Evolutionary conservation across 2,329 filamentous ascomycete species (phyloP).

Genomic region (Arthrobotrys conoides): DNA sequence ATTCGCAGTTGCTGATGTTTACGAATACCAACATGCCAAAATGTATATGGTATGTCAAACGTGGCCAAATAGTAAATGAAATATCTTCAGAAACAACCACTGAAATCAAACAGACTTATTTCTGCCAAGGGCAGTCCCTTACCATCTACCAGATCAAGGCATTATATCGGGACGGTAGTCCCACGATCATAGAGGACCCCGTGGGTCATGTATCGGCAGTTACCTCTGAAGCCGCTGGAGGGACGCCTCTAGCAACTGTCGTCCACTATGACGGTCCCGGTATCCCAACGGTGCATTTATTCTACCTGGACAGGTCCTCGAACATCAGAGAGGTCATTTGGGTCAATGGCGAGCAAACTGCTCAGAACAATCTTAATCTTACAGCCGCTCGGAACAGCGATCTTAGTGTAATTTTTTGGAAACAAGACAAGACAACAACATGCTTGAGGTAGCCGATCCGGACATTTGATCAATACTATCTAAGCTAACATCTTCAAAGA

Average conservation of each 20-base stretch:
- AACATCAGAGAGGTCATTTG: slow-evolving; percentile 9
- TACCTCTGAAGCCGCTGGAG: background rate
- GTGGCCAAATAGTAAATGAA: too few relatives aligned
- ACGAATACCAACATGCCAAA: slow-evolving; percentile 37
- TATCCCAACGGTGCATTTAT: slow-evolving; percentile 18
- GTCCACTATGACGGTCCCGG: slow-evolving; percentile 32
- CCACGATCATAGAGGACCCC: slow-evolving; percentile 2
- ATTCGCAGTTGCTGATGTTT: slow-evolving; percentile 32
- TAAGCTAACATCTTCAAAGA: background rate
- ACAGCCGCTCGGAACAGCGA: background rate
- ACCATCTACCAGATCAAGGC: slow-evolving; percentile 21
- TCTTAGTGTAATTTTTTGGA: slow-evolving; percentile 4
- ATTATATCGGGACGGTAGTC: slow-evolving; percentile 15
- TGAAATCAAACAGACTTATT: slow-evolving; percentile 1
- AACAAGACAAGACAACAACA: background rate
- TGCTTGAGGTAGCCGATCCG: background rate
- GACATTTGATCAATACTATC: too few relatives aligned
- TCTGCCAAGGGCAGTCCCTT: slow-evolving; percentile 16
- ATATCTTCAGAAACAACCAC: too few relatives aligned
- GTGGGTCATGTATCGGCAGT: background rate
- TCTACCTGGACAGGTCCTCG: background rate
- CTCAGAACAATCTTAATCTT: background rate
- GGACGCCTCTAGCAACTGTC: slow-evolving; percentile 11
- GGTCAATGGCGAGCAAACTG: slow-evolving; percentile 9
- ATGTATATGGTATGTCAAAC: slow-evolving; percentile 34